phyloP scores from a whole-genome alignment of 192 early-diverging fungal genomes.

The Anaeromyces robustus region DNA sequence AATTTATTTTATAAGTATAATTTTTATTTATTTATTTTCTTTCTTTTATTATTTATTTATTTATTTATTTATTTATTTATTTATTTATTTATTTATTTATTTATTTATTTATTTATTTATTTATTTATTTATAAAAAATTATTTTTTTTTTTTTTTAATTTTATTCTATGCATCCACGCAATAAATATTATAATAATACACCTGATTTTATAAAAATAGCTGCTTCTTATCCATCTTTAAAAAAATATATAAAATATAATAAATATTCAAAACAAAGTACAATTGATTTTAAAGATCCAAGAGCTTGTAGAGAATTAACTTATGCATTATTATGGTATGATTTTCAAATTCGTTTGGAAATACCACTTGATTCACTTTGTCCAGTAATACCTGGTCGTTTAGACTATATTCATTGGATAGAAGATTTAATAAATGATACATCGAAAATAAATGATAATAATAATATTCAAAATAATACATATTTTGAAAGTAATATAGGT shows the following conservation, averaged over 20 bases:
- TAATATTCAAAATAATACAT: neutral
- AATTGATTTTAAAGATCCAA: constrained; percentile 50
- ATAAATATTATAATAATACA: constrained; percentile 29
- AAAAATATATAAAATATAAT: constrained; percentile 9
- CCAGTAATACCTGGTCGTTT: constrained; percentile 40
- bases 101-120: too few relatives aligned
- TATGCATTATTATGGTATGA: constrained; percentile 38
- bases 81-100: too few relatives aligned
- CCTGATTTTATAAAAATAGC: constrained; percentile 40
- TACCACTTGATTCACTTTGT: constrained; percentile 49
- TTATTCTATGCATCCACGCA: constrained; percentile 36
- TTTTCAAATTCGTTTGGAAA: constrained; percentile 45
- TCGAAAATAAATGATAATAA: neutral
- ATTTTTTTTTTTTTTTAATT: too few relatives aligned
- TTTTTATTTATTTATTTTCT: too few relatives aligned
- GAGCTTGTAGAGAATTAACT: constrained; percentile 41
- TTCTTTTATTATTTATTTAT: too few relatives aligned
- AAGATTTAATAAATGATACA: constrained; percentile 31
- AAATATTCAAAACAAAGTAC: constrained; percentile 7
- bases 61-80: too few relatives aligned
- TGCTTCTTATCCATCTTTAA: constrained; percentile 19
- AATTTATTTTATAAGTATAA: too few relatives aligned
- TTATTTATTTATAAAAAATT: too few relatives aligned
- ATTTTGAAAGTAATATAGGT: constrained; percentile 18
- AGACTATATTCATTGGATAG: constrained; percentile 54